Conservation (phyloP, 768 basidiomycete genomes). For the Obba rivulosa region DNA sequence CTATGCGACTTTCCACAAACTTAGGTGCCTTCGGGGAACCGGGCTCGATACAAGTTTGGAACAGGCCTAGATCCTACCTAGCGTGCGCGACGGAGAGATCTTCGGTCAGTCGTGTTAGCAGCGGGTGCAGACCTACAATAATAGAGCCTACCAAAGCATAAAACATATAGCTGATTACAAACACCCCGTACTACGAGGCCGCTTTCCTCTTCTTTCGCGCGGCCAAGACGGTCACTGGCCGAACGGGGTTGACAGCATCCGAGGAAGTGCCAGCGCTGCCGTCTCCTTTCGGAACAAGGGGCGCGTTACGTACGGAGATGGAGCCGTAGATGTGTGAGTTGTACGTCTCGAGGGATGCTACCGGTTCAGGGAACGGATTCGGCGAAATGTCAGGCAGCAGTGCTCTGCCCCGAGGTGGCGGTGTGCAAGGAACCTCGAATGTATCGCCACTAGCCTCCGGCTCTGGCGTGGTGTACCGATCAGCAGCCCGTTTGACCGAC, state of each 20-base stretch:
- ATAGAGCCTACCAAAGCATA: no score
- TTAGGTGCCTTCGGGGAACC: no score
- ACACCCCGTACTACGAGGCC: slow-evolving; percentile 4
- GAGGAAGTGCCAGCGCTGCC: slow-evolving; percentile 7
- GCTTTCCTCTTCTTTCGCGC: slow-evolving; percentile 45
- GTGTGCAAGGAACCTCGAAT: slow-evolving; percentile 48
- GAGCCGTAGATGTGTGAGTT: slow-evolving; percentile 53
- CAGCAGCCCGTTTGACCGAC: background rate
- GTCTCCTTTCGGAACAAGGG: slow-evolving; percentile 22
- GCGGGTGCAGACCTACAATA: no score
- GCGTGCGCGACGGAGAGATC: no score
- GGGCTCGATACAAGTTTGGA: no score
- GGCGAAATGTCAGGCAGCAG: slow-evolving; percentile 48
- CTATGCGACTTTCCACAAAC: no score
- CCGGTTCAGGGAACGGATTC: slow-evolving; percentile 64
- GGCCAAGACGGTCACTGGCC: slow-evolving; percentile 51
- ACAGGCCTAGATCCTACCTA: no score
- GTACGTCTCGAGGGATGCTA: slow-evolving; percentile 57
- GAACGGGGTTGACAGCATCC: slow-evolving; percentile 14
- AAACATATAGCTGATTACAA: no score
- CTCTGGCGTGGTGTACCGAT: slow-evolving; percentile 16
- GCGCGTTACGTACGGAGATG: slow-evolving; percentile 46
- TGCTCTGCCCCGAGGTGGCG: slow-evolving; percentile 28
- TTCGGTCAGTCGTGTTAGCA: no score
- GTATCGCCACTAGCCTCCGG: slow-evolving; percentile 8